A percentile compares a stretch with the other conserved stretches of the same genome.
Conservation (phyloP, 108 stramenopile species). For the Asterionellopsis glacialis region DNA sequence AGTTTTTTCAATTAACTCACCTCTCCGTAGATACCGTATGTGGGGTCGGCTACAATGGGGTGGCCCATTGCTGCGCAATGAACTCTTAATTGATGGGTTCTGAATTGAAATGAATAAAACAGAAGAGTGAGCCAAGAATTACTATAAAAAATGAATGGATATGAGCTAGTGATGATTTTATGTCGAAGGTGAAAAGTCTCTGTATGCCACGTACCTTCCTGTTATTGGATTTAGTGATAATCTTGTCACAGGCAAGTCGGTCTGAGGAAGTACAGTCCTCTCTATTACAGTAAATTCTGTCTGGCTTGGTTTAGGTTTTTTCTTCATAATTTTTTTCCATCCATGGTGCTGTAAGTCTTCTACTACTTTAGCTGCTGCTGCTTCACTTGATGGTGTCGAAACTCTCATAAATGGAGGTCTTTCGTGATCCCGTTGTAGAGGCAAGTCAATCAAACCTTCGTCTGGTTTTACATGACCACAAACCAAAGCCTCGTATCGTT, state of each 20-base stretch:
- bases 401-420: slow-evolving; percentile 84
- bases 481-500: slow-evolving; percentile 66
- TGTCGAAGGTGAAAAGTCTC: not conserved
- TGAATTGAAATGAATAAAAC: slow-evolving; percentile 6
- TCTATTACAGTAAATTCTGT: slow-evolving; percentile 56
- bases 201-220: slow-evolving; percentile 16
- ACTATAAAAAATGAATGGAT: not conserved
- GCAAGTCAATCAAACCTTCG: slow-evolving; percentile 52
- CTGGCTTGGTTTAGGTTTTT: slow-evolving; percentile 64
- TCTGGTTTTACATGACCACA: slow-evolving; percentile 53
- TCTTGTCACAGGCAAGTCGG: slow-evolving; percentile 52
- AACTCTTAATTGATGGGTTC: slow-evolving; percentile 86
- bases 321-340: slow-evolving; percentile 64
- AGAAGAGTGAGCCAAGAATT: not conserved
- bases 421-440: slow-evolving; percentile 72
- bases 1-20: slow-evolving; percentile 11
- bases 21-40: slow-evolving; percentile 74
- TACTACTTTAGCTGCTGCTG: slow-evolving; percentile 44
- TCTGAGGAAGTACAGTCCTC: slow-evolving; percentile 22
- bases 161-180: not conserved
- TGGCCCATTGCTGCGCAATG: slow-evolving; percentile 84
- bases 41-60: slow-evolving; percentile 81
- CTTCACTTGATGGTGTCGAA: slow-evolving; percentile 54
- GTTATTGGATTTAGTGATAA: slow-evolving; percentile 52
- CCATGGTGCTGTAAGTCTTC: slow-evolving; percentile 53